Percentiles rank a stretch among this genome's conserved stretches.
These are phyloP conservation scores for Exophiala sideris DNA, from an alignment of 2,329 filamentous ascomycete species.

Conservation along the genomic window DNA sequence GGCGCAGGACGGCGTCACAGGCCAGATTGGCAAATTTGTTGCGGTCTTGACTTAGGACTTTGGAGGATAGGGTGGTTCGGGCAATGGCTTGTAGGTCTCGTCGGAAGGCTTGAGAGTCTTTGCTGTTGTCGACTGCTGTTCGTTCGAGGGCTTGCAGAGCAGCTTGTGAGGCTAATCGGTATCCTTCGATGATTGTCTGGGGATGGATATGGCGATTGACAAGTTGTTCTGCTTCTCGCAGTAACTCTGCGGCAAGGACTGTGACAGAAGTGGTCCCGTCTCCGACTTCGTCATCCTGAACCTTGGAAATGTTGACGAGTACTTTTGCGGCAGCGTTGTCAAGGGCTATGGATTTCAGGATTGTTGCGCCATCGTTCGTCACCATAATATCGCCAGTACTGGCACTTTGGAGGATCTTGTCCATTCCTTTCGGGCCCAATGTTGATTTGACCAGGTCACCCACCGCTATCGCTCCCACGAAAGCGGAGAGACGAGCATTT, in stretches of 20 bases:
- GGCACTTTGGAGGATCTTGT: conserved; percentile 94
- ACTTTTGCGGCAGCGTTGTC: conserved; percentile 99
- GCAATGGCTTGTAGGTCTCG: conserved; percentile 88
- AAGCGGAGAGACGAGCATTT: conserved; percentile 97
- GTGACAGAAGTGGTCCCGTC: conserved; percentile 98
- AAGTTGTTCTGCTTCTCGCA: conserved; percentile 94
- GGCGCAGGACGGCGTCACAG: conserved; percentile 82
- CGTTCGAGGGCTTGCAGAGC: conserved; percentile 80
- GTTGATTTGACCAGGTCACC: conserved; percentile 97
- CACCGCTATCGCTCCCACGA: conserved; percentile 96
- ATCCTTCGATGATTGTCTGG: conserved; percentile 98
- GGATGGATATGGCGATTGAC: conserved; percentile 98
- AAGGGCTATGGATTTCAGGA: conserved; percentile 95
- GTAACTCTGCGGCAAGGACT: conserved; percentile 87
- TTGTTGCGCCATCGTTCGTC: conserved; percentile 97
- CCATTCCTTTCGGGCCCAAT: conserved; percentile 96
- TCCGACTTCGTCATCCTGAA: conserved; percentile 97
- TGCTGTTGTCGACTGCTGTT: conserved; percentile 85
- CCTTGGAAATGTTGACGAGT: conserved; percentile 97
- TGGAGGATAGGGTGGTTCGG: conserved; percentile 92
- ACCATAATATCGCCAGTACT: conserved; percentile 97
- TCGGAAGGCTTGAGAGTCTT: conserved; percentile 76
- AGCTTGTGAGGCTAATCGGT: conserved; percentile 91
- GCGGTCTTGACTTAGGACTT: conserved; percentile 90
- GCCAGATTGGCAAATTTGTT: conserved; percentile 88